phyloP scores from a whole-genome alignment of 1,284 basidiomycete genomes.

The Fomes fomentarius region DNA sequence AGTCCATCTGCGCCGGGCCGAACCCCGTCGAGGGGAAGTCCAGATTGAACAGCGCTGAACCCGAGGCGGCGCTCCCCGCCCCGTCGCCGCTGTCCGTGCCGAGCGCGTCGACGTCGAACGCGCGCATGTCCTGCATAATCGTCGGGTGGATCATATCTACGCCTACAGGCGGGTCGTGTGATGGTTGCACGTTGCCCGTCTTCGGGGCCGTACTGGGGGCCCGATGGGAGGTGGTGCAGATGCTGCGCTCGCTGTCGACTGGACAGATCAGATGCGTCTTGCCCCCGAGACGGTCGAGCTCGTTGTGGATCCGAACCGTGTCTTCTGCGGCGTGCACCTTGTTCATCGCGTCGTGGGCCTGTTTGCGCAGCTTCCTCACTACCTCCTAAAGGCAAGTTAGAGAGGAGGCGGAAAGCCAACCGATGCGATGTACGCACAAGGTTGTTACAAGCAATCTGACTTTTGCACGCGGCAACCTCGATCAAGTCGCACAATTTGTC shows the following conservation, averaged over 20 bases:
- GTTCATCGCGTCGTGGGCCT: slow-evolving; percentile 53
- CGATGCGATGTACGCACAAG: slow-evolving; percentile 42
- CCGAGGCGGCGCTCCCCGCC: not conserved
- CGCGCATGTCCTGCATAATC: slow-evolving; percentile 47
- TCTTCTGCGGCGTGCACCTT: slow-evolving; percentile 35
- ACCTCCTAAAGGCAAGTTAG: slow-evolving; percentile 41
- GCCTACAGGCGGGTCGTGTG: too few relatives aligned
- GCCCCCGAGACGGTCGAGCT: slow-evolving; percentile 67
- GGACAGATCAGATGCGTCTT: slow-evolving; percentile 46
- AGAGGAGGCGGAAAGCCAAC: not conserved
- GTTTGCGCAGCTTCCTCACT: slow-evolving; percentile 51
- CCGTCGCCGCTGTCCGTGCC: not conserved
- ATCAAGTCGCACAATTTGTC: slow-evolving; percentile 54
- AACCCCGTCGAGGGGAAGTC: slow-evolving; percentile 28
- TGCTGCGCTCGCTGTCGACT: not conserved
- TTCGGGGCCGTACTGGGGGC: slow-evolving; percentile 22
- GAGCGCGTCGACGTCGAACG: slow-evolving; percentile 33
- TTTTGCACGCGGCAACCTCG: slow-evolving; percentile 49
- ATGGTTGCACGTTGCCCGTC: too few relatives aligned
- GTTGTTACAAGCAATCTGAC: slow-evolving; percentile 51
- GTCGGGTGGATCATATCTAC: slow-evolving; percentile 44
- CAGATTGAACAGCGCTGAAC: slow-evolving; percentile 22
- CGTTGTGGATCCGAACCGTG: slow-evolving; percentile 39
- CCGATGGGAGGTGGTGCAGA: not conserved
- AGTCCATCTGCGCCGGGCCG: slow-evolving; percentile 20